These are phyloP conservation scores for Plantago elongata DNA, from an alignment of 257 asterid genomes.

Conservation along the genomic window DNA sequence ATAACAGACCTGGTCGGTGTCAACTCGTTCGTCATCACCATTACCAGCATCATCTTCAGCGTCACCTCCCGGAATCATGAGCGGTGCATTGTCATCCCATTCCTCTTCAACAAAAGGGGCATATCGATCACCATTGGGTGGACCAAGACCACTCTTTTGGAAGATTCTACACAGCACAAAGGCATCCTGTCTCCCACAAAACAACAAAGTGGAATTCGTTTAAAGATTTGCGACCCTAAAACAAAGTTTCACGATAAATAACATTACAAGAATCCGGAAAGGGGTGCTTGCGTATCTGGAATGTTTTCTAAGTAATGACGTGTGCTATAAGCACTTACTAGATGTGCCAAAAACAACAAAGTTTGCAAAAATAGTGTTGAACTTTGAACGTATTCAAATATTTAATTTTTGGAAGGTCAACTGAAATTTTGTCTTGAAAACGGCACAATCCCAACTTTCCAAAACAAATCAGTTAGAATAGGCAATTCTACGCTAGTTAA, in stretches of 20 bases:
- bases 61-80: constrained; percentile 64
- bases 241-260: constrained; percentile 4
- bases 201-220: constrained; percentile 26
- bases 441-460: background rate
- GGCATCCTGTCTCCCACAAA: constrained; percentile 66
- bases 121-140: constrained; percentile 87
- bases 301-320: background rate
- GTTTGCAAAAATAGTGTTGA: background rate
- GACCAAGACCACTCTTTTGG: constrained; percentile 96
- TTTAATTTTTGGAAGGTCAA: background rate
- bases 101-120: constrained; percentile 97
- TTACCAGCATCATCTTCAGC: constrained; percentile 66
- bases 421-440: background rate
- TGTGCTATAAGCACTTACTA: background rate
- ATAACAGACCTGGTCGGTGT: constrained; percentile 54
- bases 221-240: constrained; percentile 27
- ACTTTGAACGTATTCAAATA: background rate
- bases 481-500: background rate
- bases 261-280: background rate
- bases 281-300: background rate
- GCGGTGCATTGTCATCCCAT: constrained; percentile 67
- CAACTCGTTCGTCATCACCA: constrained; percentile 61
- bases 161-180: constrained; percentile 95
- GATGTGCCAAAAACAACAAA: background rate
- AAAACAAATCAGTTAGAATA: background rate